These are phyloP conservation scores for Herpetomonas samuelpessoai DNA, from an alignment of 208 protist genomes.

Conservation along the genomic window DNA sequence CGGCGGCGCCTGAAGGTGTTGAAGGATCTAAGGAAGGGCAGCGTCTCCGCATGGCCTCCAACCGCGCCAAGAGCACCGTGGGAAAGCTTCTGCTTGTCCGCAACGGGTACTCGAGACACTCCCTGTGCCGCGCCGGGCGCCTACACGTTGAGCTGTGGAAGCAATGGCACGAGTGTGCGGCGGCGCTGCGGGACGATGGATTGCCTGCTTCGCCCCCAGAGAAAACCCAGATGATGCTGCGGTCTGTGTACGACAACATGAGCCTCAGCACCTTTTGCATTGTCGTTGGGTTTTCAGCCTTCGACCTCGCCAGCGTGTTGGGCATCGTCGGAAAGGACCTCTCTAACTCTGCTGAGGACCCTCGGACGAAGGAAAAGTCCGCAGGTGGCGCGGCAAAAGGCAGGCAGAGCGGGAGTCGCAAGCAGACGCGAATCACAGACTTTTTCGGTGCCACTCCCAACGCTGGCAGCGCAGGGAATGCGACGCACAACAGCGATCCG, in stretches of 20 bases:
- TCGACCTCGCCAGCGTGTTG: constrained; percentile 43
- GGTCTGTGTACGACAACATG: constrained; percentile 60
- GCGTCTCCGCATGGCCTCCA: constrained; percentile 16
- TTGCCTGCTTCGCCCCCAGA: background rate
- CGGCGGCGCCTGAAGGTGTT: constrained; percentile 26
- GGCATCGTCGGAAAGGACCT: background rate
- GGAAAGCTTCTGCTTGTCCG: constrained; percentile 52
- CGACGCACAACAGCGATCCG: no score
- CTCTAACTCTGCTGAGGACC: no score
- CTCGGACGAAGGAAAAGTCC: no score
- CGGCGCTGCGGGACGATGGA: background rate
- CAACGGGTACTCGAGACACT: constrained; percentile 66
- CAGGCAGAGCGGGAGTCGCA: no score
- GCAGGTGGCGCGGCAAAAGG: constrained; percentile 1
- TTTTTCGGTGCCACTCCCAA: background rate
- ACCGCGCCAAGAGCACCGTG: constrained; percentile 16
- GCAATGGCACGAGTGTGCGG: constrained; percentile 37
- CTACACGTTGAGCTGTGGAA: constrained; percentile 82
- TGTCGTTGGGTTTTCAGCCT: constrained; percentile 53
- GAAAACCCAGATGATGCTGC: constrained; percentile 19
- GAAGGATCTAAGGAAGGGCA: constrained; percentile 17
- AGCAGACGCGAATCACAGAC: background rate
- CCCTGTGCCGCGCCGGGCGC: constrained; percentile 43
- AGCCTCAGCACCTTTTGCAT: constrained; percentile 81
- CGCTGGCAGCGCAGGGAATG: background rate